phyloP scores from a whole-genome alignment of 1,284 basidiomycete species.

The Cutaneotrichosporon curvatum region DNA sequence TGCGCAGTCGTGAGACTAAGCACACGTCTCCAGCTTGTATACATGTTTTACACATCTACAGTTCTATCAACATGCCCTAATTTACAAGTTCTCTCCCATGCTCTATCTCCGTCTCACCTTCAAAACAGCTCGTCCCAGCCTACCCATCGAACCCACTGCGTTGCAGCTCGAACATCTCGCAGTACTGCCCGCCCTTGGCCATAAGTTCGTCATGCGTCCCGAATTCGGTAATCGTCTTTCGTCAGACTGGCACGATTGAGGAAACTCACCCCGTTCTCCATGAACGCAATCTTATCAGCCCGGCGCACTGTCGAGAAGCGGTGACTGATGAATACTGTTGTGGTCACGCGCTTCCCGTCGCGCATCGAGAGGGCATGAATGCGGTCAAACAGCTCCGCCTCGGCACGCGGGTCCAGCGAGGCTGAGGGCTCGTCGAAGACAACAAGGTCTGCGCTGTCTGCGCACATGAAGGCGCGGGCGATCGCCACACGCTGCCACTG shows the following conservation, averaged over 20 bases:
- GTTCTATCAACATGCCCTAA: no score
- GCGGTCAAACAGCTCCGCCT: constrained; percentile 62
- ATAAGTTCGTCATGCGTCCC: constrained; percentile 70
- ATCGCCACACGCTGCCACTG: constrained; percentile 81
- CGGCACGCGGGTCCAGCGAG: constrained; percentile 65
- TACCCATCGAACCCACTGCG: constrained; percentile 14
- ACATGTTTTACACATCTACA: no score
- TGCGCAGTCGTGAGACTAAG: no score
- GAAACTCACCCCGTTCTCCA: constrained; percentile 8
- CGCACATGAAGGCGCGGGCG: constrained; percentile 71
- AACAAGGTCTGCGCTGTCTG: constrained; percentile 47
- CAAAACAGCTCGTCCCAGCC: no score
- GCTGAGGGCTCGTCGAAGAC: constrained; percentile 54
- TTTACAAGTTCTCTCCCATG: no score
- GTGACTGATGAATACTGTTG: constrained; percentile 76
- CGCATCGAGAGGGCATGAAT: constrained; percentile 24
- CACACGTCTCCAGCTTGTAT: no score
- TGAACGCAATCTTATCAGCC: constrained; percentile 53
- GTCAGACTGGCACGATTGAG: not conserved
- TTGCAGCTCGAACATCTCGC: constrained; percentile 31
- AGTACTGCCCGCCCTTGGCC: constrained; percentile 35
- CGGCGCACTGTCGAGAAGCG: constrained; percentile 49
- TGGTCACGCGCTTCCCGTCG: constrained; percentile 46
- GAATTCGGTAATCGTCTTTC: constrained; percentile 58
- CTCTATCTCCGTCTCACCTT: no score